Evolutionary conservation across 2,329 filamentous ascomycete genomes (phyloP).

Genomic region (Fusarium sp.): DNA sequence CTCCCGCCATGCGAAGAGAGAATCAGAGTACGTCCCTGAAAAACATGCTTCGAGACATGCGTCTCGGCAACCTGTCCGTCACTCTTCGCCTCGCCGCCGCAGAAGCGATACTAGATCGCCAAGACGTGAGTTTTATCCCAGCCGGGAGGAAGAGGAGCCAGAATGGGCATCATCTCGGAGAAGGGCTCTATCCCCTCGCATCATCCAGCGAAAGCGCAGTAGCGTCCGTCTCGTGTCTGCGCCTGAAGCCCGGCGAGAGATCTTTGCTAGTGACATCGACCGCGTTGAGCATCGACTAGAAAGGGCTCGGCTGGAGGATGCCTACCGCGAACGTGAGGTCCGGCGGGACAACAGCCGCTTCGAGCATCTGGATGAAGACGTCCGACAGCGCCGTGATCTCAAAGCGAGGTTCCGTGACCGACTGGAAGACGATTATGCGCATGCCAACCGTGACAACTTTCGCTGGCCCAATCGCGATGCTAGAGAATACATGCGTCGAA

Average conservation of each 20-base stretch:
- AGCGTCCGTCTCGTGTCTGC: constrained; percentile 36
- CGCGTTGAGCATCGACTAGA: constrained; percentile 35
- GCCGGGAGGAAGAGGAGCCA: constrained; percentile 19
- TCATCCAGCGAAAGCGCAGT: constrained; percentile 32
- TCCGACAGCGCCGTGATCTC: constrained; percentile 28
- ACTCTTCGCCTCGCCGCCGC: constrained; percentile 17
- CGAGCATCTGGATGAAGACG: constrained; percentile 31
- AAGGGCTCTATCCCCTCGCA: constrained; percentile 30
- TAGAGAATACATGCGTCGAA: constrained; percentile 38
- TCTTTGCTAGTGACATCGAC: constrained; percentile 20
- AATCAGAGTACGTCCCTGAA: constrained; percentile 1
- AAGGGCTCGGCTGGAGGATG: constrained; percentile 29
- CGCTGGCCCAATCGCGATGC: constrained; percentile 39
- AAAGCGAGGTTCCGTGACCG: constrained; percentile 21
- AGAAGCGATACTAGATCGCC: constrained; percentile 23
- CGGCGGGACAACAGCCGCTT: constrained; percentile 33
- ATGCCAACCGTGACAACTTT: constrained; percentile 11
- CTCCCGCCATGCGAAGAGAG: constrained; percentile 11
- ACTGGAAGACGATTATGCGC: constrained; percentile 3
- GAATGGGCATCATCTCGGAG: constrained; percentile 18
- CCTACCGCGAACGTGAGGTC: constrained; percentile 16
- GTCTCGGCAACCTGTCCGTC: constrained; percentile 27
- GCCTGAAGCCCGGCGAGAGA: constrained; percentile 34
- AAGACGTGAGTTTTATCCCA: constrained; percentile 16
- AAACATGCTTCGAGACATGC: not conserved